Conservation (phyloP, 495 filamentous ascomycete species). For the Choiromyces venosus region DNA sequence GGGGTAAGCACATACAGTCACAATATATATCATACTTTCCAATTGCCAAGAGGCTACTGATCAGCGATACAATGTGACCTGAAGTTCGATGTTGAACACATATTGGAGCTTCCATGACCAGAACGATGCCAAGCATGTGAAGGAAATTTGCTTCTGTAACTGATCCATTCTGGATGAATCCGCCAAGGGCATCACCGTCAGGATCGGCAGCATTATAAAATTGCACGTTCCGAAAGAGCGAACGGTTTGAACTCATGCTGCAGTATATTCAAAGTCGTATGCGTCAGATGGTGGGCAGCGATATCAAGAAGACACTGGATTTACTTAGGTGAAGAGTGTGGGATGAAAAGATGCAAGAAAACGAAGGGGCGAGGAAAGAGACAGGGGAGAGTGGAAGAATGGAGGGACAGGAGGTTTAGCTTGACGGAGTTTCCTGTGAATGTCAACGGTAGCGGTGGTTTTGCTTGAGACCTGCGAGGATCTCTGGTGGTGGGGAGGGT, state of each 20-base stretch:
- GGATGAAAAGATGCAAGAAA: neutral
- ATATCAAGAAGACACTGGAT: neutral
- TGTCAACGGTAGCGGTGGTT: neutral
- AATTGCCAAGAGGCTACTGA: slow-evolving; percentile 18
- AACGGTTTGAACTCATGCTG: slow-evolving; percentile 8
- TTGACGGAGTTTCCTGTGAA: neutral
- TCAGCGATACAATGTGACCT: slow-evolving; percentile 20
- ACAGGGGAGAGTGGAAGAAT: neutral
- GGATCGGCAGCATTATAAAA: slow-evolving; percentile 31
- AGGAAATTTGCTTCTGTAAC: slow-evolving; percentile 37
- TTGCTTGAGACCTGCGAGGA: too few relatives aligned
- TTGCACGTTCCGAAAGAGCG: slow-evolving; percentile 25
- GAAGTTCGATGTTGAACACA: slow-evolving; percentile 23
- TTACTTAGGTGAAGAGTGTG: neutral
- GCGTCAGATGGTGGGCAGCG: neutral
- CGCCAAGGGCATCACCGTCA: slow-evolving; percentile 22
- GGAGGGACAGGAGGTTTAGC: neutral
- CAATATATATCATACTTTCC: slow-evolving; percentile 22
- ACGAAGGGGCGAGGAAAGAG: neutral
- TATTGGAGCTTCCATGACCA: slow-evolving; percentile 20
- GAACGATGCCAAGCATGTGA: slow-evolving; percentile 33
- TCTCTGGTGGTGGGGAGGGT: too few relatives aligned
- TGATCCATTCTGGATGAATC: slow-evolving; percentile 31
- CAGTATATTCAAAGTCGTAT: too few relatives aligned
- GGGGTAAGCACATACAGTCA: slow-evolving; percentile 7